phyloP scores from a whole-genome alignment of 2,329 filamentous ascomycete species.

The Aureobasidium sp. region DNA sequence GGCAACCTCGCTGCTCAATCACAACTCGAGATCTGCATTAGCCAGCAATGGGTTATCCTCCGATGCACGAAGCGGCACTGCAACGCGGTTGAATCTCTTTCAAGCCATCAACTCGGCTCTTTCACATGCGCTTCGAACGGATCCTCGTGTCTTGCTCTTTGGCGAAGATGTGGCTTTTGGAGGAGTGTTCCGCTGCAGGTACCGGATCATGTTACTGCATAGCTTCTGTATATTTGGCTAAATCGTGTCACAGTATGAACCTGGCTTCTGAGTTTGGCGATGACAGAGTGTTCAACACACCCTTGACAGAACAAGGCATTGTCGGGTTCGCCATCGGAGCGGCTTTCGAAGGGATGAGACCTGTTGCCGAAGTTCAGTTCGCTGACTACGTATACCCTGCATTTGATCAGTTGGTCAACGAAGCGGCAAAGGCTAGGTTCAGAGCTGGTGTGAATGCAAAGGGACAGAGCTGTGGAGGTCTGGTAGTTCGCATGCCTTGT shows the following conservation, averaged over 20 bases:
- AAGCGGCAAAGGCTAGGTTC: constrained; percentile 82
- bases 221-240: not conserved
- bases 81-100: constrained; percentile 86
- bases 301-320: constrained; percentile 87
- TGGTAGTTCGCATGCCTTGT: constrained; percentile 85
- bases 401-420: constrained; percentile 90
- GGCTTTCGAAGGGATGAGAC: constrained; percentile 84
- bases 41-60: constrained; percentile 59
- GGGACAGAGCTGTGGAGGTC: constrained; percentile 50
- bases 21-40: constrained; percentile 65
- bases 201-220: not conserved
- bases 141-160: constrained; percentile 83
- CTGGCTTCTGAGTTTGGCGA: constrained; percentile 79
- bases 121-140: constrained; percentile 68
- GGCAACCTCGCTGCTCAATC: constrained; percentile 70
- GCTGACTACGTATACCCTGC: constrained; percentile 91
- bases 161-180: constrained; percentile 97
- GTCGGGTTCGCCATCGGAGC: constrained; percentile 87
- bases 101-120: constrained; percentile 89
- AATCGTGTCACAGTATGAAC: constrained; percentile 58
- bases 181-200: constrained; percentile 76
- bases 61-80: constrained; percentile 36
- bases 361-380: constrained; percentile 91
- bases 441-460: constrained; percentile 48
- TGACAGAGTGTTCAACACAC: constrained; percentile 92